Percentiles rank a stretch among this genome's conserved stretches.
Evolutionary conservation across 805 yeast genomes (phyloP).

Genomic region (Dipodascus albidus): DNA sequence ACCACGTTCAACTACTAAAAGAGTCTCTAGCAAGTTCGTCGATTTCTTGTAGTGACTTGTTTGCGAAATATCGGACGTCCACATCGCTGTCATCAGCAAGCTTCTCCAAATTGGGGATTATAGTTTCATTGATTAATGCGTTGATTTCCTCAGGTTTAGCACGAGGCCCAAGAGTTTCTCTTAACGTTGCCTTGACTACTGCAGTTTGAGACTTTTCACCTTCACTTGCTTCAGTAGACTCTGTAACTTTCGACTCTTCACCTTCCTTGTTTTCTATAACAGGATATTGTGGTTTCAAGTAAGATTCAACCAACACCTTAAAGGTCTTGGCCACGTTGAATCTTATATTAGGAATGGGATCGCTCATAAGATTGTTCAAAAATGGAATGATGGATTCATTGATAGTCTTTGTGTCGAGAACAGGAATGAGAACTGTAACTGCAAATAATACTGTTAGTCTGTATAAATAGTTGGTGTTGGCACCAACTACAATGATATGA

Average conservation of each 20-base stretch:
- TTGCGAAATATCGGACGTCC: constrained; percentile 83
- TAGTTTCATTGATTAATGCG: constrained; percentile 34
- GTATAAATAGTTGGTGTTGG: constrained; percentile 64
- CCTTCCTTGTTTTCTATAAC: constrained; percentile 14
- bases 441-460: constrained; percentile 87
- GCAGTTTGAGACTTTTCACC: constrained; percentile 10
- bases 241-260: not conserved
- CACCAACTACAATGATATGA: constrained; percentile 51
- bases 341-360: constrained; percentile 88
- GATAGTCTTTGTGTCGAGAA: constrained; percentile 46
- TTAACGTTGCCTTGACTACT: constrained; percentile 1
- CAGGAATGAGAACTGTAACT: constrained; percentile 70
- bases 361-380: constrained; percentile 56
- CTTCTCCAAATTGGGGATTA: constrained; percentile 54
- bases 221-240: constrained; percentile 17
- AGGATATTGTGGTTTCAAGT: constrained; percentile 19
- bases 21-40: constrained; percentile 9
- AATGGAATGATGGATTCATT: constrained; percentile 67
- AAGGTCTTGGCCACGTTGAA: constrained; percentile 89
- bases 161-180: constrained; percentile 1
- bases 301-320: constrained; percentile 44
- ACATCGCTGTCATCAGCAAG: constrained; percentile 65
- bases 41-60: constrained; percentile 41
- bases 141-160: constrained; percentile 12
- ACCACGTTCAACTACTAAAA: constrained; percentile 1